phyloP scores from a whole-genome alignment of 1,284 basidiomycete genomes.

The Microbotryum violaceum region DNA sequence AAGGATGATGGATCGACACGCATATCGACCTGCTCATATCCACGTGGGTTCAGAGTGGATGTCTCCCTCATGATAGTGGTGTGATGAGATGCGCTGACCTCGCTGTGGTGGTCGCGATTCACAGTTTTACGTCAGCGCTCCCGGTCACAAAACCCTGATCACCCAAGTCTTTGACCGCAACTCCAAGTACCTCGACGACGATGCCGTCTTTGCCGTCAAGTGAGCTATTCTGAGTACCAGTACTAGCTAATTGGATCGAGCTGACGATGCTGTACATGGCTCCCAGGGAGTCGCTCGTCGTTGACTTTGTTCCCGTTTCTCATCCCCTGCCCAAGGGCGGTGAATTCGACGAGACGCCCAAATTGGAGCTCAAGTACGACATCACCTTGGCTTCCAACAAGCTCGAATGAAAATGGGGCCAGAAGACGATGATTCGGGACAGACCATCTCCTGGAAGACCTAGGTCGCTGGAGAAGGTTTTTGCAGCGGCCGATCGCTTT shows the following conservation, averaged over 20 bases:
- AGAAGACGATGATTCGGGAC: no score
- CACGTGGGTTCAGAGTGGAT: slow-evolving; percentile 30
- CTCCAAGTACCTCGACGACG: slow-evolving; percentile 41
- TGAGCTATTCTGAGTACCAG: background rate
- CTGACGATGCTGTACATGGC: background rate
- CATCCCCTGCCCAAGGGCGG: slow-evolving; percentile 20
- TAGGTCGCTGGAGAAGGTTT: no score
- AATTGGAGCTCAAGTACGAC: slow-evolving; percentile 35
- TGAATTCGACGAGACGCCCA: slow-evolving; percentile 21
- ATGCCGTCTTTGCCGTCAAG: slow-evolving; percentile 45
- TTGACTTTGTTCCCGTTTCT: slow-evolving; percentile 35
- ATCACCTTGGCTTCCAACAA: slow-evolving; percentile 27
- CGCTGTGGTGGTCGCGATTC: slow-evolving; percentile 1
- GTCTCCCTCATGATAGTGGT: background rate
- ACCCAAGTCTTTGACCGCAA: slow-evolving; percentile 41
- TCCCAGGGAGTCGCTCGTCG: slow-evolving; percentile 32
- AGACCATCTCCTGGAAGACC: no score
- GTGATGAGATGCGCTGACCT: slow-evolving; percentile 17
- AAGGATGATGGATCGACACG: slow-evolving; percentile 40
- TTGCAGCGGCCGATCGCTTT: no score
- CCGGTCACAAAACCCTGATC: slow-evolving; percentile 36
- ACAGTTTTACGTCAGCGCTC: slow-evolving; percentile 37
- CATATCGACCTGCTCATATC: slow-evolving; percentile 43
- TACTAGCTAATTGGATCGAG: no score
- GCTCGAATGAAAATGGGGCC: no score